Evolutionary conservation across 208 protist species (phyloP).

Genomic region (Porcisia hertigi): DNA sequence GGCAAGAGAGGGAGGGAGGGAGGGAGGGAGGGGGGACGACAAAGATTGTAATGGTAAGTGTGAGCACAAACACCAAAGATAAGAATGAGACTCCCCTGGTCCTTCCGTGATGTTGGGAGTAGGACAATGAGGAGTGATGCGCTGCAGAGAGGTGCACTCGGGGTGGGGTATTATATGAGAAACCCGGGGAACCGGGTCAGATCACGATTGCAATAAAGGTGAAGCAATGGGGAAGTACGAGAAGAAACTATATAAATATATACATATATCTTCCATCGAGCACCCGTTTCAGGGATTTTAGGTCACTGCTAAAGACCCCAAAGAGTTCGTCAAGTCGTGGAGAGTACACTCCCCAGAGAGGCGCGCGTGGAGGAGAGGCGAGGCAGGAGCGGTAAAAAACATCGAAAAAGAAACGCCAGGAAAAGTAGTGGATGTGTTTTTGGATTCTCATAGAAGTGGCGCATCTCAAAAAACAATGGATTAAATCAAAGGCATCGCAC

Average conservation of each 20-base stretch:
- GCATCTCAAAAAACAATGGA: not conserved
- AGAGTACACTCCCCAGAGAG: not conserved
- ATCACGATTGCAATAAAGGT: not conserved
- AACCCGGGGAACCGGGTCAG: not conserved
- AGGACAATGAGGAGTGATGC: not conserved
- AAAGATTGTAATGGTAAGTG: too few relatives aligned
- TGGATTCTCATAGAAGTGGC: not conserved
- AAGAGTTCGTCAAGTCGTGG: not conserved
- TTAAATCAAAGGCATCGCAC: not conserved
- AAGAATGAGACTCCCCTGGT: not conserved
- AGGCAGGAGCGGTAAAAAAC: slow-evolving; percentile 3
- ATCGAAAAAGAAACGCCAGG: not conserved
- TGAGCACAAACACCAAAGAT: not conserved
- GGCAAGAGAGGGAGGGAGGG: not conserved
- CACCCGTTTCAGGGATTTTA: not conserved
- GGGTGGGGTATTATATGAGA: not conserved
- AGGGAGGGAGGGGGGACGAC: not conserved
- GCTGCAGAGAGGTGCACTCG: not conserved
- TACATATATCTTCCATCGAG: too few relatives aligned
- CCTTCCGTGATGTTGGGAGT: not conserved
- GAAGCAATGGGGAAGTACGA: not conserved
- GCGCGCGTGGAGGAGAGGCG: not conserved
- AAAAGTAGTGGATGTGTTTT: not conserved
- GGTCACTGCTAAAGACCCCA: not conserved
- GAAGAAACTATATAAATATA: not conserved